Percentiles rank a stretch among this genome's conserved stretches.
Evolutionary conservation across 352 stramenopile species (phyloP).

Genomic region (Phytophthora ohioensis): DNA sequence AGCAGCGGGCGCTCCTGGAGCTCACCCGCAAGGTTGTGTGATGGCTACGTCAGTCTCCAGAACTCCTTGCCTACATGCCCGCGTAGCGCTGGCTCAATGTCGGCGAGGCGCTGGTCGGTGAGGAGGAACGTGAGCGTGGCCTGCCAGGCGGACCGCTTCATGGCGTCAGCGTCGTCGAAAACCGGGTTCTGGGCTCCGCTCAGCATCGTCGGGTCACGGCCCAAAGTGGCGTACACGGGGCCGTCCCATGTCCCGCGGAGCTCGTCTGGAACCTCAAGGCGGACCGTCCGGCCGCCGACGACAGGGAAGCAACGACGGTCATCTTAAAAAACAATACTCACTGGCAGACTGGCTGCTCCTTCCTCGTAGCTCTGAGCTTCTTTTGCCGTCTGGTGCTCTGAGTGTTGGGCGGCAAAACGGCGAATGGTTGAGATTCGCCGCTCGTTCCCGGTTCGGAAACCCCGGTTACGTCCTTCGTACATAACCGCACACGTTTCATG

Average conservation of each 20-base stretch:
- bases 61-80: not conserved
- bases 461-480: conserved; percentile 17
- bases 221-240: not conserved
- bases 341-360: conserved; percentile 21
- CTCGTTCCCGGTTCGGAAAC: conserved; percentile 21
- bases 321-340: not conserved
- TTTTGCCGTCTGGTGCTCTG: not conserved
- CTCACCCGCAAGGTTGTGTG: not conserved
- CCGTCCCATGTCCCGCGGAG: not conserved
- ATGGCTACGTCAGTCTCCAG: conserved; percentile 3
- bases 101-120: not conserved
- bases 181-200: not conserved
- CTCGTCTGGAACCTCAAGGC: conserved; percentile 11
- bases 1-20: conserved; percentile 14
- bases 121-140: conserved; percentile 4
- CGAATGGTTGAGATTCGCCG: conserved; percentile 18
- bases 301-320: conserved; percentile 2
- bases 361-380: conserved; percentile 16
- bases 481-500: conserved; percentile 6
- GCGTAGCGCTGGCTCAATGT: not conserved
- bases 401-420: conserved; percentile 3
- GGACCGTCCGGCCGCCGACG: conserved; percentile 4
- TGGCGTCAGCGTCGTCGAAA: conserved; percentile 5
- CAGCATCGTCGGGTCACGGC: not conserved
- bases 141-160: conserved; percentile 8